A percentile compares a stretch with the other conserved stretches of the same genome.
Conservation (phyloP, 352 stramenopile genomes). For the Globisporangium echinulatum region DNA sequence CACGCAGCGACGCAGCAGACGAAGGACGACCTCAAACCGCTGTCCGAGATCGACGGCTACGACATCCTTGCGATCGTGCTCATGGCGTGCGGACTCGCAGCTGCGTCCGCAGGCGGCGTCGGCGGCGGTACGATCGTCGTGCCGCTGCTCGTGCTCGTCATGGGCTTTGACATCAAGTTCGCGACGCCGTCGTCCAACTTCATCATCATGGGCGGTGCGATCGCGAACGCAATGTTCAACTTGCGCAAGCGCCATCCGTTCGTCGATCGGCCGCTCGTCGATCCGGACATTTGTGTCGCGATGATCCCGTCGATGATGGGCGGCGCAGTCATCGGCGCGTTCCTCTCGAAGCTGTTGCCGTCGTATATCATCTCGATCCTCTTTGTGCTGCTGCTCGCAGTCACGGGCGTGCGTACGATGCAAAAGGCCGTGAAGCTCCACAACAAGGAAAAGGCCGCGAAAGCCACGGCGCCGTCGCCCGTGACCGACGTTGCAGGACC, state of each 20-base stretch:
- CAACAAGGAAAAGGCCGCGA: slow-evolving; percentile 26
- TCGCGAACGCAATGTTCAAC: slow-evolving; percentile 62
- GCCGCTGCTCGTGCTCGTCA: slow-evolving; percentile 50
- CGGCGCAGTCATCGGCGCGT: slow-evolving; percentile 41
- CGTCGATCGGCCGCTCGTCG: slow-evolving; percentile 49
- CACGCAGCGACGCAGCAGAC: slow-evolving; percentile 9
- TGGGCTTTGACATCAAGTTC: slow-evolving; percentile 65
- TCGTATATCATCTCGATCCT: slow-evolving; percentile 55
- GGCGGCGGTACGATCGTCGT: slow-evolving; percentile 49
- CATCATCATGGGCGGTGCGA: slow-evolving; percentile 53
- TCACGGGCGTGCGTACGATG: slow-evolving; percentile 26
- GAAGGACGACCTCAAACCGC: slow-evolving; percentile 13
- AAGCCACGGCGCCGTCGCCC: slow-evolving; percentile 12
- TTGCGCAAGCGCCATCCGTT: slow-evolving; percentile 50
- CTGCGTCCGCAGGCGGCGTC: slow-evolving; percentile 40
- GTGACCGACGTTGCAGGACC: background rate
- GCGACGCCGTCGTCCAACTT: slow-evolving; percentile 55
- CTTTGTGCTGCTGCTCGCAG: slow-evolving; percentile 37
- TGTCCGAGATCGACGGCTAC: slow-evolving; percentile 37
- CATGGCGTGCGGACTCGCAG: slow-evolving; percentile 38
- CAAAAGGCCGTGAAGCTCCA: slow-evolving; percentile 29
- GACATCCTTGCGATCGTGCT: slow-evolving; percentile 39
- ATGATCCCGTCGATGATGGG: slow-evolving; percentile 66
- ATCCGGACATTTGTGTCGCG: slow-evolving; percentile 42
- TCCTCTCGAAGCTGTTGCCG: slow-evolving; percentile 54